Base-by-base conservation (phyloP, 176 grass and related monocot genomes). In the Aegilops sharonensis region DNA sequence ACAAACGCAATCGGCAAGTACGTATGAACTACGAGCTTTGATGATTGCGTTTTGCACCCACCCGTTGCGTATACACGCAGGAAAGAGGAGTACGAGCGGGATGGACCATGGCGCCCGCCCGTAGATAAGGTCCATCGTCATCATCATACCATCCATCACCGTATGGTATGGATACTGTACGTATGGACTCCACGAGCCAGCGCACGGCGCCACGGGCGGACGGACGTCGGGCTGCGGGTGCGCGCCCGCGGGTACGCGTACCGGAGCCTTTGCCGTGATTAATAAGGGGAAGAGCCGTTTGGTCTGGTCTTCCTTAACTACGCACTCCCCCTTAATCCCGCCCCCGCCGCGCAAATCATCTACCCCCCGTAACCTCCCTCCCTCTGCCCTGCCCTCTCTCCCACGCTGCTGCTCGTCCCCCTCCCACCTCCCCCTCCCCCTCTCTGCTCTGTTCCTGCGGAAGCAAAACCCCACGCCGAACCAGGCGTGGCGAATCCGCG, bases 281-380 rank as follows among this genome's bases (percentile, higher is more conserved):
- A 90, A 18, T 9, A 50, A 6, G 79, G 73, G 17, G 42, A 48
- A 31, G 80, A 80, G 80, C 85, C 67, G 85, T 87, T 90, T 79
- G 74, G 74, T 79, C 84, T 78, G 74, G 80, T 73, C 84, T 78
- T 78, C 89, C 84, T 87, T 90, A 90, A 83, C 35, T 73, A 34
- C 39, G 64, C 39, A 64, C 34, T 45, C 78, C n/a, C 13, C 77
- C 78, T 81, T 76, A 77, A 69, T 68, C 57, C 64, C 82, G 74
- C 74, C 39, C 37, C 77, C 72, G 52, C 64, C 63, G 88, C 64
- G 52, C 78, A 39, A 82, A 81, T 17, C 64, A 79, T 43, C 17
- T 30, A 42, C 64, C 71, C 65, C 25, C 17, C 29, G 24, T 21
- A 82, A 45, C 29, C 20, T 23, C 83, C 56, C 56, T 59, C 56